Conservation (phyloP, 768 basidiomycete genomes). For the Phylloporus sp. region DNA sequence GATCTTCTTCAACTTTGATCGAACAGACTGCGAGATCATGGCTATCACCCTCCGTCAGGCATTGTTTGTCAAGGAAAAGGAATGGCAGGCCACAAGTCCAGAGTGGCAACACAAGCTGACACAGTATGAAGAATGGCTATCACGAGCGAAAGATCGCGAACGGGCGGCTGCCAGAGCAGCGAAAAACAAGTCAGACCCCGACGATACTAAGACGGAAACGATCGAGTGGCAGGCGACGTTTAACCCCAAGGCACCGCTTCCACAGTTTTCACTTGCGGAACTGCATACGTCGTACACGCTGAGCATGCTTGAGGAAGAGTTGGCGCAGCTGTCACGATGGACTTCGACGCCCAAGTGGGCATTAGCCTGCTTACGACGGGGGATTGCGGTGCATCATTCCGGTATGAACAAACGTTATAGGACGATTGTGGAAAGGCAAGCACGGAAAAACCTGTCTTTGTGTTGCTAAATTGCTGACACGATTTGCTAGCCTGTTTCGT, state of each 20-base stretch:
- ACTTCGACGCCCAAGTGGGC: constrained; percentile 42
- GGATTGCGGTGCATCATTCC: constrained; percentile 66
- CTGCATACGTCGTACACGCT: constrained; percentile 39
- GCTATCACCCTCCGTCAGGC: constrained; percentile 33
- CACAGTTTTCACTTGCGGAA: constrained; percentile 59
- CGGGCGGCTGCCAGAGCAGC: constrained; percentile 38
- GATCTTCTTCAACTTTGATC: constrained; percentile 65
- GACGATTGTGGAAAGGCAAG: constrained; percentile 53
- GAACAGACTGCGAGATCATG: constrained; percentile 55
- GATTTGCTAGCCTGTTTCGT: constrained; percentile 42
- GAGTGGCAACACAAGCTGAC: constrained; percentile 50
- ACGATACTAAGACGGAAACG: constrained; percentile 22
- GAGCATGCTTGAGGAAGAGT: constrained; percentile 47
- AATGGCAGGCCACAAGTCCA: constrained; percentile 45
- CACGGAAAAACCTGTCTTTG: background rate
- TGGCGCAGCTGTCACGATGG: constrained; percentile 33
- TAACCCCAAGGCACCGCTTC: constrained; percentile 52
- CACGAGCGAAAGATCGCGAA: constrained; percentile 45
- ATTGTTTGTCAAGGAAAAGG: constrained; percentile 42
- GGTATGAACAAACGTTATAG: constrained; percentile 67
- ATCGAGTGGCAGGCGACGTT: constrained; percentile 51
- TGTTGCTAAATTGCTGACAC: background rate
- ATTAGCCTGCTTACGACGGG: constrained; percentile 47
- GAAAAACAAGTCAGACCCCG: constrained; percentile 35
- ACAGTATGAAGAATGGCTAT: constrained; percentile 50